A percentile compares a stretch with the other conserved stretches of the same genome.
Conservation (phyloP, 2,329 filamentous ascomycete species). For the Karstenula rhodostoma region DNA sequence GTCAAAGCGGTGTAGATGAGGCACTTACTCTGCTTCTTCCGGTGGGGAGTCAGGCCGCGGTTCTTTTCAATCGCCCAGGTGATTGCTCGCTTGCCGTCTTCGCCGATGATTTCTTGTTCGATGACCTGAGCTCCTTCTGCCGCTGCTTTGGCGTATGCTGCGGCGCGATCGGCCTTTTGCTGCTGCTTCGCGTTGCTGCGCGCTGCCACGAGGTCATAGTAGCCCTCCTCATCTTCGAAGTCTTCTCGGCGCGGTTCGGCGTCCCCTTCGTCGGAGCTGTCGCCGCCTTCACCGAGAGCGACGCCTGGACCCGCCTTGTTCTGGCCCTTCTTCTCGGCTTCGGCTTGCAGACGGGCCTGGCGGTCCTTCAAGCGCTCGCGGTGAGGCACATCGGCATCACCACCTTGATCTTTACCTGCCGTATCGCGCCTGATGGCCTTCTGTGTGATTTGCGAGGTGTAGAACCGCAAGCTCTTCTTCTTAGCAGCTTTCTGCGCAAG, state of each 20-base stretch:
- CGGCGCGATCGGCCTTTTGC: slow-evolving; percentile 73
- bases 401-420: slow-evolving; percentile 76
- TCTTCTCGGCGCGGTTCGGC: slow-evolving; percentile 55
- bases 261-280: slow-evolving; percentile 71
- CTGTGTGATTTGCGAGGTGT: slow-evolving; percentile 96
- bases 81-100: slow-evolving; percentile 82
- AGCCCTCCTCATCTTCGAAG: slow-evolving; percentile 69
- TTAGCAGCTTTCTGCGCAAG: slow-evolving; percentile 86
- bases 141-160: slow-evolving; percentile 64
- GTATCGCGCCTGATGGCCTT: slow-evolving; percentile 86
- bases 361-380: slow-evolving; percentile 87
- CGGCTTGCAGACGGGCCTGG: slow-evolving; percentile 84
- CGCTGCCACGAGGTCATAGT: slow-evolving; percentile 88
- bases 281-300: slow-evolving; percentile 71
- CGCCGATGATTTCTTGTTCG: slow-evolving; percentile 73
- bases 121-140: slow-evolving; percentile 68
- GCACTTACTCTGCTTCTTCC: slow-evolving; percentile 78
- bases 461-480: slow-evolving; percentile 95
- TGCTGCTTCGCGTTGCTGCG: slow-evolving; percentile 72
- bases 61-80: slow-evolving; percentile 85
- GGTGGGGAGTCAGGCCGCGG: slow-evolving; percentile 87
- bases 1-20: background rate
- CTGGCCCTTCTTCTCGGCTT: slow-evolving; percentile 84
- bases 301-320: slow-evolving; percentile 65
- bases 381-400: slow-evolving; percentile 84